A percentile compares a stretch with the other conserved stretches of the same genome.
phyloP scores from a whole-genome alignment of 306 rosid species.

The Cucumis melo region DNA sequence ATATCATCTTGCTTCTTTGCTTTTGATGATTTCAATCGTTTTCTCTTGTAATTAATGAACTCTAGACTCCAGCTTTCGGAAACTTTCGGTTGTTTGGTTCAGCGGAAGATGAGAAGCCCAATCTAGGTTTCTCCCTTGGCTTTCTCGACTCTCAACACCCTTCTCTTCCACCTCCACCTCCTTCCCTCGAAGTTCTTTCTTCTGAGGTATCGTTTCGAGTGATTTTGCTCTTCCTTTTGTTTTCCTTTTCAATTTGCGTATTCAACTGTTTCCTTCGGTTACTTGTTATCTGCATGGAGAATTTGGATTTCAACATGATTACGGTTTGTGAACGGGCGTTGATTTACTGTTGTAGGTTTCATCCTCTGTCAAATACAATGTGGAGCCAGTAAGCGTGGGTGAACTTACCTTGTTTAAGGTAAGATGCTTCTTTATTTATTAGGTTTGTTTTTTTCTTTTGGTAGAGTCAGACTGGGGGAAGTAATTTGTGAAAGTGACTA shows the following conservation, averaged over 20 bases:
- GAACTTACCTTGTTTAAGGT: constrained; percentile 75
- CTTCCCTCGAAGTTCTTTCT: constrained; percentile 51
- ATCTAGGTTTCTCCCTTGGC: constrained; percentile 27
- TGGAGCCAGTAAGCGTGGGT: constrained; percentile 38
- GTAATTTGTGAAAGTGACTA: not conserved
- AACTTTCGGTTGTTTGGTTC: constrained; percentile 49
- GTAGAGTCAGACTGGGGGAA: not conserved
- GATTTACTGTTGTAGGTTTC: constrained; percentile 4
- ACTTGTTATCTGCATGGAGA: not conserved
- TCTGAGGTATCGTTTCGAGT: constrained; percentile 32
- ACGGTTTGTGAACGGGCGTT: not conserved
- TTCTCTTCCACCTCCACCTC: constrained; percentile 49
- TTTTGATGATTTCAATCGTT: not conserved
- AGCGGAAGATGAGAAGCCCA: constrained; percentile 13
- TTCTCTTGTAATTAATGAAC: not conserved
- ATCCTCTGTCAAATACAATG: not conserved
- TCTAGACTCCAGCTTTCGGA: constrained; percentile 31
- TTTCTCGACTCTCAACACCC: constrained; percentile 35
- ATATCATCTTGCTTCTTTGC: not conserved
- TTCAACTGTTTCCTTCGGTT: not conserved
- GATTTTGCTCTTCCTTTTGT: not conserved
- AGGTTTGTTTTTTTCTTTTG: not conserved
- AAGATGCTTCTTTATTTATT: not conserved
- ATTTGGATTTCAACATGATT: not conserved
- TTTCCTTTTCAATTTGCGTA: not conserved